Percentiles rank a stretch among this genome's conserved stretches.
phyloP scores from a whole-genome alignment of 2,329 filamentous ascomycete genomes.

The Cladosporium cucumerinum region DNA sequence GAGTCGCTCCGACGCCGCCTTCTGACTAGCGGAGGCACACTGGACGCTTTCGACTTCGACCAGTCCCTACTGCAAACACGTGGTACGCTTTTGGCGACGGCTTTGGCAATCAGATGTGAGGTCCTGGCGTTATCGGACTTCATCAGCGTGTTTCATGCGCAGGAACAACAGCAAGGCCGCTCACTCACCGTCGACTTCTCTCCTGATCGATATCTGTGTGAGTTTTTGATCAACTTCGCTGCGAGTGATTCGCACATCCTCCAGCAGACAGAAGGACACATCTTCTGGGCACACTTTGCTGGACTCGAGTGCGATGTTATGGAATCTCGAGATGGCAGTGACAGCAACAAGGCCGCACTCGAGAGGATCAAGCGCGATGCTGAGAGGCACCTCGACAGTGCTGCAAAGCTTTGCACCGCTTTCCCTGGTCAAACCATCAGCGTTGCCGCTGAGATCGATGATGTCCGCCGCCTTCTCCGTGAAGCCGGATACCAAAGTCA shows the following conservation, averaged over 20 bases:
- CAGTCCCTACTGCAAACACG: slow-evolving; percentile 30
- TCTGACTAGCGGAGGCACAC: slow-evolving; percentile 14
- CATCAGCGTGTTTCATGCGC: slow-evolving; percentile 25
- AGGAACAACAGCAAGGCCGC: not conserved
- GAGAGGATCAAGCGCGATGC: slow-evolving; percentile 24
- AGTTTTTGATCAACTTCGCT: slow-evolving; percentile 42
- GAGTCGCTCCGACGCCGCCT: slow-evolving; percentile 38
- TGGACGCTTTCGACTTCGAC: slow-evolving; percentile 31
- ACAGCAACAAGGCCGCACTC: slow-evolving; percentile 16
- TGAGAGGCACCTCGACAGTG: slow-evolving; percentile 27
- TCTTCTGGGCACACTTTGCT: slow-evolving; percentile 51
- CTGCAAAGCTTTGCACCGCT: slow-evolving; percentile 28
- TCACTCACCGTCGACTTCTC: slow-evolving; percentile 33
- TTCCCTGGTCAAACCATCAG: slow-evolving; percentile 29
- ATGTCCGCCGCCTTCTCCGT: slow-evolving; percentile 44
- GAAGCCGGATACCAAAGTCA: slow-evolving; percentile 50
- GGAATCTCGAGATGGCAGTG: not conserved
- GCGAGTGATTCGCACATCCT: slow-evolving; percentile 35
- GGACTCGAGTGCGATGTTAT: slow-evolving; percentile 40
- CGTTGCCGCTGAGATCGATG: slow-evolving; percentile 46
- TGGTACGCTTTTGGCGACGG: slow-evolving; percentile 40
- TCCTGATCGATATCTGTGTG: slow-evolving; percentile 40
- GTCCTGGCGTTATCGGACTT: slow-evolving; percentile 48
- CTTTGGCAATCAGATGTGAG: slow-evolving; percentile 51
- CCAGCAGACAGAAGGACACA: slow-evolving; percentile 50